Evolutionary conservation across 2,329 filamentous ascomycete species (phyloP).

Genomic region (Exophiala mesophila): DNA sequence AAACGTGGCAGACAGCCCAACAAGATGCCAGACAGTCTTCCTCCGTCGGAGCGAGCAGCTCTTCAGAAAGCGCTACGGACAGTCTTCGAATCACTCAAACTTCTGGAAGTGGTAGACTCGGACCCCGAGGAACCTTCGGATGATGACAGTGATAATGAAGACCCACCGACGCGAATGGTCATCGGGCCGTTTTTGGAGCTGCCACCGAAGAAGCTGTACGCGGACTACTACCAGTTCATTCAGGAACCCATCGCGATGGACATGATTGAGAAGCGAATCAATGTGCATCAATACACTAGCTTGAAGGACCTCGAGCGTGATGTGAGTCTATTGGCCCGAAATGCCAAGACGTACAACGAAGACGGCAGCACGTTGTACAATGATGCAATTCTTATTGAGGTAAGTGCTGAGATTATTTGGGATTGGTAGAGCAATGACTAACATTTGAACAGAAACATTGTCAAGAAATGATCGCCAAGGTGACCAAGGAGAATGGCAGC

Average conservation of each 20-base stretch:
- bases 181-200: conserved; percentile 93
- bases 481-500: conserved; percentile 38
- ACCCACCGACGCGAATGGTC: conserved; percentile 67
- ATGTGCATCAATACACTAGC: conserved; percentile 85
- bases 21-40: conserved; percentile 63
- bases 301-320: conserved; percentile 77
- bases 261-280: conserved; percentile 89
- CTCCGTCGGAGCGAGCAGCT: conserved; percentile 64
- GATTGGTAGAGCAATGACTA: conserved; percentile 6
- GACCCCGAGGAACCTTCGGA: conserved; percentile 51
- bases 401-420: conserved; percentile 35
- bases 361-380: conserved; percentile 87
- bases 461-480: conserved; percentile 27
- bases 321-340: conserved; percentile 76
- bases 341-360: conserved; percentile 95
- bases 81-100: conserved; percentile 76
- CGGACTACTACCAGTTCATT: conserved; percentile 94
- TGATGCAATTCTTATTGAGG: conserved; percentile 90
- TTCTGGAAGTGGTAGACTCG: conserved; percentile 66
- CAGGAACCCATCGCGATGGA: conserved; percentile 93
- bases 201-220: conserved; percentile 81
- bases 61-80: conserved; percentile 74
- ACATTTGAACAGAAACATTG: conserved; percentile 22
- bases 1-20: conserved; percentile 66
- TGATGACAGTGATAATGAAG: conserved; percentile 49